These are phyloP conservation scores for Rhizopus sp. DNA, from an alignment of 371 early-diverging fungal genomes.

Conservation along the genomic window DNA sequence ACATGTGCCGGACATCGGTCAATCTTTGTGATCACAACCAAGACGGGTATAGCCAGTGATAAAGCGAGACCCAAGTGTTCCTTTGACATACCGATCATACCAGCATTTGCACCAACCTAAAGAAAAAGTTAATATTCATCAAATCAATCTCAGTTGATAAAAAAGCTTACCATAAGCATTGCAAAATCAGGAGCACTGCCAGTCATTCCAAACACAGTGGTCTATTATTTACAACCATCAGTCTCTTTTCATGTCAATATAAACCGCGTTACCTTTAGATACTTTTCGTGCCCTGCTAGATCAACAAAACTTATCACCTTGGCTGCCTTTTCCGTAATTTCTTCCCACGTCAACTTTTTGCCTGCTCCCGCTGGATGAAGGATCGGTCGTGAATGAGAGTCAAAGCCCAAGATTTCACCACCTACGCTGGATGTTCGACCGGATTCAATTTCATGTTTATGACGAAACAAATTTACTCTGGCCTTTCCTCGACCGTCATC, in stretches of 20 bases:
- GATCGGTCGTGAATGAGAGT: conserved; percentile 58
- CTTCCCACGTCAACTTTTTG: conserved; percentile 79
- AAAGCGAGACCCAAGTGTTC: conserved; percentile 91
- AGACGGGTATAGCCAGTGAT: conserved; percentile 84
- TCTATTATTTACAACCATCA: conserved; percentile 33
- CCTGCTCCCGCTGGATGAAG: conserved; percentile 45
- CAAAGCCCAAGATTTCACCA: conserved; percentile 88
- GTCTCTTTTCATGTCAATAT: too few species aligned
- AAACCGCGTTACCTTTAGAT: conserved; percentile 80
- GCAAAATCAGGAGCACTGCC: conserved; percentile 89
- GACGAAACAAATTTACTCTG: conserved; percentile 85
- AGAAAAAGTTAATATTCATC: background rate
- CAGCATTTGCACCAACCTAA: conserved; percentile 84
- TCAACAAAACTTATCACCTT: conserved; percentile 90
- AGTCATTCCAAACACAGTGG: conserved; percentile 93
- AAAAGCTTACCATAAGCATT: conserved; percentile 73
- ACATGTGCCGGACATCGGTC: conserved; percentile 91
- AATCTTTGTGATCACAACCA: conserved; percentile 90
- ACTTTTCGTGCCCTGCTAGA: conserved; percentile 93
- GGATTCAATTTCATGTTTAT: conserved; percentile 92
- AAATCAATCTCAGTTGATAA: background rate
- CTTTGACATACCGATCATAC: conserved; percentile 92
- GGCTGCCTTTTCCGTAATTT: conserved; percentile 72
- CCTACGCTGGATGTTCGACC: conserved; percentile 93
- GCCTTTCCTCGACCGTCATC: conserved; percentile 95